Evolutionary conservation across 2,329 filamentous ascomycete genomes (phyloP), one percentile per base, ranked within the genome.

Genomic region (Dactylonectria estremocensis): DNA sequence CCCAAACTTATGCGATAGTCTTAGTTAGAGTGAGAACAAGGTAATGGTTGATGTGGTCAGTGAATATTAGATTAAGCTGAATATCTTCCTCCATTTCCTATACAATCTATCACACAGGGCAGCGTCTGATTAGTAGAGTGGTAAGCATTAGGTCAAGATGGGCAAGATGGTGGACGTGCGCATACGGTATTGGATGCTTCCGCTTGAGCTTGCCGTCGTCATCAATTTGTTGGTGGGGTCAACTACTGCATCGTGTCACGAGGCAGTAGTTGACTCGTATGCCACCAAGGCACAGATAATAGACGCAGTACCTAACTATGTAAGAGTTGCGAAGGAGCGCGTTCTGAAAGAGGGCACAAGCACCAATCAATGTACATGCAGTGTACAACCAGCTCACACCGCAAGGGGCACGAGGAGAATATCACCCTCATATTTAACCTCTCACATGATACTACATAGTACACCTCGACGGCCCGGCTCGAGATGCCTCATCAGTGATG

Each of bases 381-480:
- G 18, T 20, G 63, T 57, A 45, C 20, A 18, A 57, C 57, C 28
- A n/a, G 31, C 20, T 33, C 22, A 65, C 20, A 43, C 53, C n/a
- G 55, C 20, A 20, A 49, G 35, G 22, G 33, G 49, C 10, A 28
- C 31, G 18, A 50, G 16, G 33, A 37, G 11, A 45, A 16, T 24
- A 11, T 28, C 33, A 33, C 46, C 18, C n/a, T 28, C 50, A 16
- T 28, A 50, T 18, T 18, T 45, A 66, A 66, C 57, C 52, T 60
- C 43, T 31, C 43, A 56, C 63, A 56, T 45, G 33, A 18, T 24
- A 57, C 45, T 33, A 56, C 63, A 56, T 45, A 24, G 16, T 24
- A 57, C 45, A 56, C 35, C 24, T 43, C 20, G 20, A 55, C 52
- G 54, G 28, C 18, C 24, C 52, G 57, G 57, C 45, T 61, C 49